Conservation (phyloP, 1,139 yeast species). For the Protomyces arabidopsidicola region DNA sequence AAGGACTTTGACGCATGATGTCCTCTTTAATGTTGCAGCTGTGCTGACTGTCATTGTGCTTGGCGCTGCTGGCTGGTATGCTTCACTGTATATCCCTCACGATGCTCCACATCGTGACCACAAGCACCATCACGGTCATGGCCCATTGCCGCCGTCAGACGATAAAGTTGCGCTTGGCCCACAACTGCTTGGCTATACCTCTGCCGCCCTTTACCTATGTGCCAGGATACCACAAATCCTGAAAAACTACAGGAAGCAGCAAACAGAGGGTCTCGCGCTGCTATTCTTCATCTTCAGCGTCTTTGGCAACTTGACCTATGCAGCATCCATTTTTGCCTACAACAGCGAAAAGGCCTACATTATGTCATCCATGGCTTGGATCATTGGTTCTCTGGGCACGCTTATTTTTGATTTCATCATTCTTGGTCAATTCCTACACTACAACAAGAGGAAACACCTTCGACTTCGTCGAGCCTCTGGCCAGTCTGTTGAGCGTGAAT, state of each 20-base stretch:
- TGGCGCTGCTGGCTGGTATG: slow-evolving; percentile 22
- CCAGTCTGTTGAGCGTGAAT: background rate
- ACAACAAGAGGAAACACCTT: background rate
- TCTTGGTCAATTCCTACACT: slow-evolving; percentile 10
- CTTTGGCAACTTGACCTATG: slow-evolving; percentile 73
- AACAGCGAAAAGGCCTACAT: slow-evolving; percentile 1
- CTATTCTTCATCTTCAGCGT: slow-evolving; percentile 71
- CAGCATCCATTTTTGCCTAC: slow-evolving; percentile 56
- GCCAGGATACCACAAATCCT: slow-evolving; percentile 77
- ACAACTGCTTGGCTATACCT: slow-evolving; percentile 67
- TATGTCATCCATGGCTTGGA: slow-evolving; percentile 12
- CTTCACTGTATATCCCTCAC: slow-evolving; percentile 29
- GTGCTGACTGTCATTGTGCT: slow-evolving; percentile 3
- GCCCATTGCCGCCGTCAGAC: background rate
- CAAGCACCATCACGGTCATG: background rate
- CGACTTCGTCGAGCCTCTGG: background rate
- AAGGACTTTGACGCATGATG: background rate
- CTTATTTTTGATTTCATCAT: slow-evolving; percentile 12
- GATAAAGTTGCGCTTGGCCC: slow-evolving; percentile 41
- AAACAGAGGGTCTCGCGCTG: slow-evolving; percentile 65
- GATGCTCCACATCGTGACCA: background rate
- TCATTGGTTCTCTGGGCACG: slow-evolving; percentile 20
- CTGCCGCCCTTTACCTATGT: slow-evolving; percentile 65
- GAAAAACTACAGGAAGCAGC: slow-evolving; percentile 62
- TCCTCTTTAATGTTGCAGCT: slow-evolving; percentile 5